Conservation (phyloP, 352 stramenopile genomes). For the Globisporangium solare region DNA sequence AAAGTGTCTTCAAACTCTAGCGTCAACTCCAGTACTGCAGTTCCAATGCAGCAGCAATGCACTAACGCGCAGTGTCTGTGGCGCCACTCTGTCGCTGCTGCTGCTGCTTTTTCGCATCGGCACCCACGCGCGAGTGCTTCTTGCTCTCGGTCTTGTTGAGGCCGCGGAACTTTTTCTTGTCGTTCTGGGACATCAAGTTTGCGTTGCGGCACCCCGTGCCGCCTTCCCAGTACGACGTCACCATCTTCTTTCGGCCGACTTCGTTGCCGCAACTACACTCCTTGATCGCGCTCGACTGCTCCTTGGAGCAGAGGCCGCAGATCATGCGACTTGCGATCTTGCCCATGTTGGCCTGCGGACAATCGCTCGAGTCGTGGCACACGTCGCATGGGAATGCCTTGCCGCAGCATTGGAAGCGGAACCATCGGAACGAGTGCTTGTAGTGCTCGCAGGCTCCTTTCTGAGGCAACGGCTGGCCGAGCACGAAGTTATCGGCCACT, state of each 20-base stretch:
- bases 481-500: constrained; percentile 44
- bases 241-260: constrained; percentile 41
- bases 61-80: background rate
- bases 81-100: constrained; percentile 1
- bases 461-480: constrained; percentile 64
- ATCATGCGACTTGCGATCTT: constrained; percentile 83
- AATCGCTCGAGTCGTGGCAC: constrained; percentile 73
- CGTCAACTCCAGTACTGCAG: too few species aligned
- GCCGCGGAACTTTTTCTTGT: constrained; percentile 75
- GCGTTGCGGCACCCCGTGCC: constrained; percentile 64
- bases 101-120: constrained; percentile 34
- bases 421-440: constrained; percentile 75
- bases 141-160: constrained; percentile 78
- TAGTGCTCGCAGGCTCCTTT: constrained; percentile 79
- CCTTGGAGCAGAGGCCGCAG: constrained; percentile 77
- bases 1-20: too few species aligned
- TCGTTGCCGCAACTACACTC: constrained; percentile 73
- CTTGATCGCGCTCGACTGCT: constrained; percentile 74
- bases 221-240: constrained; percentile 70
- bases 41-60: too few species aligned
- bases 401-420: constrained; percentile 83
- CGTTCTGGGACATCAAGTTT: constrained; percentile 49
- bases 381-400: constrained; percentile 80
- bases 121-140: constrained; percentile 71
- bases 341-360: constrained; percentile 56